phyloP scores from a whole-genome alignment of 2,329 filamentous ascomycete genomes.

The Fusarium sp. region DNA sequence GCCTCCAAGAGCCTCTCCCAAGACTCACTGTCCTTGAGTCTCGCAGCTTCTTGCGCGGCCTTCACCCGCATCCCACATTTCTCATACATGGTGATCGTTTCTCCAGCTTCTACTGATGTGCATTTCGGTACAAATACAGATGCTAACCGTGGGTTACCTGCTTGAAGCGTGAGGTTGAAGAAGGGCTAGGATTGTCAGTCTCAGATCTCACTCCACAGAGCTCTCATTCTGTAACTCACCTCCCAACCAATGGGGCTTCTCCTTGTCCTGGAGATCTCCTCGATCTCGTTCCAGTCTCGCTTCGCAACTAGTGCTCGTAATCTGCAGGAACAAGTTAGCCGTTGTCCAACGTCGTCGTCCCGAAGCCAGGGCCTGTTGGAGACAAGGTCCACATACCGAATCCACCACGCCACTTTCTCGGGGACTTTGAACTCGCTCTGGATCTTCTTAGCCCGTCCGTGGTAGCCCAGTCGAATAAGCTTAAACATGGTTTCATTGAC shows the following conservation, averaged over 20 bases:
- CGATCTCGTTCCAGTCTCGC: constrained; percentile 91
- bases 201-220: neutral
- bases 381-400: constrained; percentile 58
- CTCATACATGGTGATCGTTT: constrained; percentile 90
- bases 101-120: constrained; percentile 71
- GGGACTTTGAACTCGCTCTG: constrained; percentile 92
- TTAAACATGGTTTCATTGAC: constrained; percentile 94
- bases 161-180: constrained; percentile 87
- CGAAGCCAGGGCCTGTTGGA: constrained; percentile 14
- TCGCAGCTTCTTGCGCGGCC: constrained; percentile 91
- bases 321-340: constrained; percentile 53
- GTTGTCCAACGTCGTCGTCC: constrained; percentile 8
- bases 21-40: constrained; percentile 79
- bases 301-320: constrained; percentile 89
- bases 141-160: constrained; percentile 89
- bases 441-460: constrained; percentile 86
- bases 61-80: constrained; percentile 91
- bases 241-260: constrained; percentile 98
- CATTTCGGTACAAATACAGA: constrained; percentile 89
- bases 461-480: constrained; percentile 82
- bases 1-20: constrained; percentile 78
- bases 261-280: constrained; percentile 80
- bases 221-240: constrained; percentile 60
- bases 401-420: constrained; percentile 92
- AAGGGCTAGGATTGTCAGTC: constrained; percentile 71